phyloP scores from a whole-genome alignment of 805 yeast species.

The Saccharomycopsis oosterbeekiorum region DNA sequence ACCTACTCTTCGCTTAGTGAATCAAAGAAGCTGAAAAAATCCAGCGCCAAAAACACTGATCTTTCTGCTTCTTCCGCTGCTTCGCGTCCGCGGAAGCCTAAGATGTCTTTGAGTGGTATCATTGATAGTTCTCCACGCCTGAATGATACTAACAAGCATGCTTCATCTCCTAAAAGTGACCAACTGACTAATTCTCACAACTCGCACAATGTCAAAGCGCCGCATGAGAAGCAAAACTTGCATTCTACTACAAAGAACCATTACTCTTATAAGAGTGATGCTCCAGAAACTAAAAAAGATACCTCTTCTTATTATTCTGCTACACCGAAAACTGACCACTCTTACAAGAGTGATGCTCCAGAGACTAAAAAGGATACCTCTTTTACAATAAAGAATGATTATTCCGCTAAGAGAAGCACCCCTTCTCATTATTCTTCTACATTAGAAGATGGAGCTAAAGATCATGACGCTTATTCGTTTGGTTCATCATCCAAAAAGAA shows the following conservation, averaged over 20 bases:
- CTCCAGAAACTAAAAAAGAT: not conserved
- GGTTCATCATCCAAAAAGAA: no score
- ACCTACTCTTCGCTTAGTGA: not conserved
- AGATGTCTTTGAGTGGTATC: not conserved
- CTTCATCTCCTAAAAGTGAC: not conserved
- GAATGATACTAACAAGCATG: not conserved
- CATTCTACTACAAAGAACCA: not conserved
- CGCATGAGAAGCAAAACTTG: not conserved
- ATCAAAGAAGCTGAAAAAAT: not conserved
- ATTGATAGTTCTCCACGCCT: not conserved
- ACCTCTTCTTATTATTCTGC: not conserved
- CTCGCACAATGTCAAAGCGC: no score
- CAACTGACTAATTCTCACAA: not conserved
- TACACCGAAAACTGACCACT: not conserved
- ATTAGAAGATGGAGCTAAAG: not conserved
- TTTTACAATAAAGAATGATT: not conserved
- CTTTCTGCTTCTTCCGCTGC: not conserved
- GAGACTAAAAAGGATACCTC: not conserved
- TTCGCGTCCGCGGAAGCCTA: not conserved
- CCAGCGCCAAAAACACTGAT: not conserved
- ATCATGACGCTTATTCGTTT: no score
- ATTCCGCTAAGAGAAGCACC: not conserved
- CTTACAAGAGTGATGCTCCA: not conserved
- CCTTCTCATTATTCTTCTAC: not conserved
- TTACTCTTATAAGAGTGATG: not conserved